These are phyloP conservation scores for Mycotypha africana DNA, from an alignment of 371 early-diverging fungal species.

Conservation along the genomic window DNA sequence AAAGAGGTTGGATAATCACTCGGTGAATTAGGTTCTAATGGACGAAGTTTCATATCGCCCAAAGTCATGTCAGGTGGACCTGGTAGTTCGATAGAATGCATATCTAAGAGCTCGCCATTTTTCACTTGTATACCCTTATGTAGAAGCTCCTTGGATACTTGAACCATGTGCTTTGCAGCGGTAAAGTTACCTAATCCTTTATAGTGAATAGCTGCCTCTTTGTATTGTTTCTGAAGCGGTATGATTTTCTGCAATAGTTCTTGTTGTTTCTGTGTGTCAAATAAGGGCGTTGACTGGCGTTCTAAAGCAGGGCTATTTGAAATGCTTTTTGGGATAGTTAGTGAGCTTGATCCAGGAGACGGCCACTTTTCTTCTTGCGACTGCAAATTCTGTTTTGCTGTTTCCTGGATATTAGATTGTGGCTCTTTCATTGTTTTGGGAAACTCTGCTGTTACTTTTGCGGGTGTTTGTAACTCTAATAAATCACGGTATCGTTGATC, in stretches of 20 bases:
- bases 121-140: constrained; percentile 29
- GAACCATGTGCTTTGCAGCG: constrained; percentile 55
- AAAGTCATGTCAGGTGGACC: constrained; percentile 32
- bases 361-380: background rate
- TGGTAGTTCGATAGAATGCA: constrained; percentile 3
- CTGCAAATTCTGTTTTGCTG: no score
- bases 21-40: constrained; percentile 9
- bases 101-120: constrained; percentile 23
- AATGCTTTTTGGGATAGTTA: no score
- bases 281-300: background rate
- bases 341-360: background rate
- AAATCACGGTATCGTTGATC: constrained; percentile 19
- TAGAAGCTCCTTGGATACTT: constrained; percentile 37
- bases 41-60: constrained; percentile 35
- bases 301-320: background rate
- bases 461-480: background rate
- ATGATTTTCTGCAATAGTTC: constrained; percentile 25
- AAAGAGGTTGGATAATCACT: constrained; percentile 19
- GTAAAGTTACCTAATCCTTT: constrained; percentile 47
- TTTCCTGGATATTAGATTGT: background rate
- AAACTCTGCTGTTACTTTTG: no score
- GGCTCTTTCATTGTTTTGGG: background rate
- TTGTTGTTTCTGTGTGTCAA: constrained; percentile 2
- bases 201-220: constrained; percentile 53
- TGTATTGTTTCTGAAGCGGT: constrained; percentile 53